Base-by-base conservation (phyloP, 2,329 filamentous ascomycete species). In the Colletotrichum horii region DNA sequence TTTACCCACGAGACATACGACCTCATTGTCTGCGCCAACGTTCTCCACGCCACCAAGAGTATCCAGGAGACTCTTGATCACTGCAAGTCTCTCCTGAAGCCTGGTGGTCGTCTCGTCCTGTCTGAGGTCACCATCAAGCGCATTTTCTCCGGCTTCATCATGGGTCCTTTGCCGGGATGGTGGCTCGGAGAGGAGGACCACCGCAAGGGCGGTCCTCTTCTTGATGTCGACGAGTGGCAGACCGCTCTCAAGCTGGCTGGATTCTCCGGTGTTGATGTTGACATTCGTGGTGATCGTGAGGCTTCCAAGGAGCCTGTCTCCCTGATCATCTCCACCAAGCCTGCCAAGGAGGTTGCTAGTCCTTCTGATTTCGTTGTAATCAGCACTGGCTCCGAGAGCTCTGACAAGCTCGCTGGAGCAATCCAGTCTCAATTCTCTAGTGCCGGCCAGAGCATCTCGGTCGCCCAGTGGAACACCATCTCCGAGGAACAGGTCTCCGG, bases 101-200 rank as follows among this genome's bases (percentile, higher is more conserved):
- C 82, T 3, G 80, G 80, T 1, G 83, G 83, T 0, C 77, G 78
- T 2, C 79, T 84, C 0, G 66, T 84, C 0, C 9, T 84, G 0
- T 76, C 79, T 0, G 82, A 83, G 70, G 75, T 78, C 22, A 83
- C 81, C 6, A 77, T 78, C 8, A 66, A 78, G 19, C 66, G 66
- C 8, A 74, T 76, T 36, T 74, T 79, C 67, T 77, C 78, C 36
- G 69, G 75, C 52, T 72, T 82, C 34, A 70, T 81, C 22, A 84
- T 84, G 71, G 84, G 84, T 19, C 78, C 80, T 16, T 80, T 85
- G 9, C 78, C 82, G 6, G 84, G 83, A 32, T 85, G 84, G 84
- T 86, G 84, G 84, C 79, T 83, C 4, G 80, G 80, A 5, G 78
- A 81, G 60, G 80, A 82, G 7, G 70, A 78, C 30, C 69, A 66